phyloP scores from a whole-genome alignment of 768 basidiomycete species.

The Tubosaeta brunneosetosa region DNA sequence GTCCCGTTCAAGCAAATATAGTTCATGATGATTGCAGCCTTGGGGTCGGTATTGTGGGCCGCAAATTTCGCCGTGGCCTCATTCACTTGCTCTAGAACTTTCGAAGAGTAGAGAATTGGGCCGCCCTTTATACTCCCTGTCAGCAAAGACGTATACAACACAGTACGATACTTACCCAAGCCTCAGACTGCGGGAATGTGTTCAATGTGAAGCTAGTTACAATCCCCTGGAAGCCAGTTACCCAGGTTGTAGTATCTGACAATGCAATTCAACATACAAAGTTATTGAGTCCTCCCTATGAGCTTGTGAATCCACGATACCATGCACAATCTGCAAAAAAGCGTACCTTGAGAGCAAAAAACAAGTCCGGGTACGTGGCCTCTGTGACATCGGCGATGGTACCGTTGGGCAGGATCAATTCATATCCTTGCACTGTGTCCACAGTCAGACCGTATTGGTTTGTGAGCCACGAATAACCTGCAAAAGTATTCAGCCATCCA shows the following conservation, averaged over 20 bases:
- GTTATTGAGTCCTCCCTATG: slow-evolving; percentile 58
- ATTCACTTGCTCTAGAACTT: too few species aligned
- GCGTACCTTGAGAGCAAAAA: slow-evolving; percentile 37
- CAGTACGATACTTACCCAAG: slow-evolving; percentile 44
- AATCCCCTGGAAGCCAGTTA: slow-evolving; percentile 38
- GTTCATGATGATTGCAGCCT: too few species aligned
- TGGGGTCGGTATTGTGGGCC: too few species aligned
- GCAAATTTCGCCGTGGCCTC: too few species aligned
- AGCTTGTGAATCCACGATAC: background rate
- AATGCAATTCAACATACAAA: slow-evolving; percentile 31
- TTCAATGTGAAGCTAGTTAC: slow-evolving; percentile 53
- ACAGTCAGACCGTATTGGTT: too few species aligned
- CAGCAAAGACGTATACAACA: background rate
- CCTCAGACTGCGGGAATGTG: slow-evolving; percentile 46
- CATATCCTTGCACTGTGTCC: too few species aligned
- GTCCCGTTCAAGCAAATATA: too few species aligned
- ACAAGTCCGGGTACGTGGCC: slow-evolving; percentile 46
- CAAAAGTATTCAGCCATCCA: too few species aligned
- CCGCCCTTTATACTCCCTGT: slow-evolving; percentile 40
- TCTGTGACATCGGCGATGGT: too few species aligned
- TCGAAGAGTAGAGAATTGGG: background rate
- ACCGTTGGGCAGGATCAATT: too few species aligned
- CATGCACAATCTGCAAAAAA: background rate
- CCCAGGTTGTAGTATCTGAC: background rate
- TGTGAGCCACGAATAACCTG: too few species aligned